Evolutionary conservation across 1,284 basidiomycete species (phyloP), one percentile per base, ranked within the genome.

Genomic region (Puccinia triticina): DNA sequence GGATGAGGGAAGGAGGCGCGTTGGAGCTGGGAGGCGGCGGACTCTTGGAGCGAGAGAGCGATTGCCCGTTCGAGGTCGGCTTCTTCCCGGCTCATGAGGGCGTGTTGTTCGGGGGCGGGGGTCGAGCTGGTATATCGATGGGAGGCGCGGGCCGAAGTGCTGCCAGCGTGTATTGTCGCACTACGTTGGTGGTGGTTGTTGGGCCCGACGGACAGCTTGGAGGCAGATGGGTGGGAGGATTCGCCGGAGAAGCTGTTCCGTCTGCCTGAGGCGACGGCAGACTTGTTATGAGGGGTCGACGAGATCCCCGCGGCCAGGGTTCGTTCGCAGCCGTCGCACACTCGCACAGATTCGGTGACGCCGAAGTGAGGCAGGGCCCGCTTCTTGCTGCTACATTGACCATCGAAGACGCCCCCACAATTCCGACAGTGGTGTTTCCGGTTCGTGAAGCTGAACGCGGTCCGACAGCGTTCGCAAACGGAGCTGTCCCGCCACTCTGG

Each of bases 371-470:
- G 96, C 18, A 99, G 89, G 0, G 94, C 88, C 88, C 95, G 91
- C 1, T 90, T 90, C 88, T 95, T 94, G 57, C 93, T 92, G 0
- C 95, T 96, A 88, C 97, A 99, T 78, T 92, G 90, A 83, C 96
- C 94, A 88, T 98, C 96, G 86, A 98, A 99, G 26, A 99, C 94
- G 85, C 93, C 92, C 12, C 97, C 97, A 87, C 97, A 99, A 87
- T 98, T 98, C 11, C 97, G 91, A 87, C 97, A 99, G 87, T 99
- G 97, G 86, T 99, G 97, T 87, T 98, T 98, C 83, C 97, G 91
- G 86, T 98, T 98, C 59, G 96, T 98, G 85, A 98, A 96, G 0
- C 92, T 92, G 88, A 99, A 99, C 0, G 93, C 88, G 0, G 93
- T 92, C 29, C 97, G 91, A 87, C 97, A 99, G 34, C 95, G 91